Base-by-base conservation (phyloP, 2,329 filamentous ascomycete genomes). In the Phialemonium atrogriseum region DNA sequence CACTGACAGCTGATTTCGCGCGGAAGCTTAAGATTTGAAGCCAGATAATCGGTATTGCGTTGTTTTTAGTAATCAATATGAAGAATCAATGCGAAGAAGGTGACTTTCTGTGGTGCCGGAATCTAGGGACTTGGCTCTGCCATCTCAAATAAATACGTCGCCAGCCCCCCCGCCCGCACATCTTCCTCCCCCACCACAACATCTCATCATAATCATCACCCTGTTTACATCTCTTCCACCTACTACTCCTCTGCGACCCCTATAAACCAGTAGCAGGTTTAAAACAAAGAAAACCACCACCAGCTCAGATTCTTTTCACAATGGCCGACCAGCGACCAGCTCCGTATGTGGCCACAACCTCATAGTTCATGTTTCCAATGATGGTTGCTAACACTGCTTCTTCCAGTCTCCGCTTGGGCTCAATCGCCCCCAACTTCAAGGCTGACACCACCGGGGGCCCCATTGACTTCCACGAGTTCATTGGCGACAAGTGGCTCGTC, bases 391-490 rank as follows among this genome's bases (percentile, higher is more conserved):
- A 14, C 23, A n/a, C n/a, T n/a, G 23, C 11, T 26, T 21, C 25
- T 30, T 30, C 18, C 44, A 74, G 71, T 42, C 72, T 82, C 50
- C 77, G 78, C 46, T 66, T 83, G 50, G 78, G 78, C 58, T 66
- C 65, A 44, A 59, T 64, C 35, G 84, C 84, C 45, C 84, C 84
- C 50, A 87, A 88, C 70, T 91, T 91, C 71, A 62, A 82, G 62
- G 84, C 83, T 51, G 77, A 88, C 44, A 88, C 83, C 41, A 89
- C 84, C 37, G 66, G 73, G 47, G 81, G 84, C 49, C 72, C 77
- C 42, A 84, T 89, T 50, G 77, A 85, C 62, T 87, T 89, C 68
- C 82, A 88, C 60, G 70, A 86, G 58, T 88, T 82, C 64, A 73
- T 88, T 43, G 80, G 77, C 51, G 69, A 81, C 66, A 80, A 72